These are phyloP conservation scores for Cardamine chenopodiifolia DNA, from an alignment of 345 rosid species.

Conservation along the genomic window DNA sequence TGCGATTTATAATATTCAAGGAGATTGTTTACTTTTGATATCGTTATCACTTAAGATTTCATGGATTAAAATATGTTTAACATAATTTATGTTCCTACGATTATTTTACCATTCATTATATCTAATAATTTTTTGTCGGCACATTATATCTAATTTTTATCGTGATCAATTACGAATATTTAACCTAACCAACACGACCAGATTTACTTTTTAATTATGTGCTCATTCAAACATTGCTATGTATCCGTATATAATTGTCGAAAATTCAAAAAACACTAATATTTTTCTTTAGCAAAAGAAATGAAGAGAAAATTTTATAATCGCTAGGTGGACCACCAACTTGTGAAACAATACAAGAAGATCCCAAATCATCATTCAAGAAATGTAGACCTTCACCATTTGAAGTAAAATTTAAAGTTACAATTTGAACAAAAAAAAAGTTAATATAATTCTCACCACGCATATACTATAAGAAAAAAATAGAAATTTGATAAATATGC, in stretches of 20 bases:
- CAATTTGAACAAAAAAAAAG: background rate
- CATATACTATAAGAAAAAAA: conserved; percentile 29
- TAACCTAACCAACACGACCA: conserved; percentile 14
- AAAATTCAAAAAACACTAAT: background rate
- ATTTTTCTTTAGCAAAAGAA: conserved; percentile 36
- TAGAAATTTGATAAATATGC: conserved; percentile 33
- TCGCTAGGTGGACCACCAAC: conserved; percentile 26
- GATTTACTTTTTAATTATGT: conserved; percentile 7
- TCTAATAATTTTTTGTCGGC: too few species aligned
- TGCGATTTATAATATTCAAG: conserved; percentile 6
- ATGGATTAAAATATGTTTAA: background rate
- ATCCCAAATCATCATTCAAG: conserved; percentile 30
- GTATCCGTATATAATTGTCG: background rate
- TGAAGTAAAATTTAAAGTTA: conserved; percentile 1
- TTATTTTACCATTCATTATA: too few species aligned
- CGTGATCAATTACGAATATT: background rate
- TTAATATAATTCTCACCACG: conserved; percentile 36
- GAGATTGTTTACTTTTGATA: background rate
- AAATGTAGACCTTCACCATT: conserved; percentile 22
- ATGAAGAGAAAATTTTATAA: background rate
- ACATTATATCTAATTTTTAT: background rate
- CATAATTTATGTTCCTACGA: background rate
- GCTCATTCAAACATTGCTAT: background rate
- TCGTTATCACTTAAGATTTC: background rate
- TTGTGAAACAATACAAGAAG: conserved; percentile 33